Conservation (phyloP, 306 rosid genomes). For the Vigna nakashimae region DNA sequence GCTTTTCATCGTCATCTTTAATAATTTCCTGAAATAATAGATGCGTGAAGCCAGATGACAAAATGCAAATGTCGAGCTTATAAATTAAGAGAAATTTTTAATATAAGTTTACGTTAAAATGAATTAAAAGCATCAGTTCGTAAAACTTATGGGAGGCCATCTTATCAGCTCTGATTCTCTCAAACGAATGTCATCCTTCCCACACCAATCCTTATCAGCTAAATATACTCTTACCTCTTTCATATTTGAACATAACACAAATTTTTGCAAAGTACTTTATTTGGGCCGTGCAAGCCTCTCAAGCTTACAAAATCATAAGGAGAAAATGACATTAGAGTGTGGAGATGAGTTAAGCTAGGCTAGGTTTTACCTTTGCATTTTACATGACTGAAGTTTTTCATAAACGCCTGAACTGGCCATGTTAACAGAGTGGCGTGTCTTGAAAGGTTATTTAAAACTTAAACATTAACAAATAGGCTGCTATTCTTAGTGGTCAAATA, state of each 20-base stretch:
- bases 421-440: background rate
- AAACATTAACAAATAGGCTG: background rate
- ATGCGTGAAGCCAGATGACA: constrained; percentile 27
- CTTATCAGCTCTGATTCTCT: background rate
- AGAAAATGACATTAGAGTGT: background rate
- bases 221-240: background rate
- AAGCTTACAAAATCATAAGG: background rate
- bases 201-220: background rate
- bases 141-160: background rate
- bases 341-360: background rate
- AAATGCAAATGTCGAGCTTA: constrained; percentile 1
- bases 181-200: background rate
- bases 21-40: constrained; percentile 64
- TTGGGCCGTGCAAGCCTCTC: background rate
- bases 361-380: background rate
- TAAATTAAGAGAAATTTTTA: constrained; percentile 11
- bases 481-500: background rate
- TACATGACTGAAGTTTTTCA: background rate
- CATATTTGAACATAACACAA: constrained; percentile 22
- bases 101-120: constrained; percentile 13
- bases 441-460: background rate
- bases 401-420: background rate
- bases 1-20: constrained; percentile 57
- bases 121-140: constrained; percentile 11
- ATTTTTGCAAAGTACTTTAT: constrained; percentile 6